Evolutionary conservation across 352 stramenopile genomes (phyloP).

Genomic region (Phytophthora nicotianae): DNA sequence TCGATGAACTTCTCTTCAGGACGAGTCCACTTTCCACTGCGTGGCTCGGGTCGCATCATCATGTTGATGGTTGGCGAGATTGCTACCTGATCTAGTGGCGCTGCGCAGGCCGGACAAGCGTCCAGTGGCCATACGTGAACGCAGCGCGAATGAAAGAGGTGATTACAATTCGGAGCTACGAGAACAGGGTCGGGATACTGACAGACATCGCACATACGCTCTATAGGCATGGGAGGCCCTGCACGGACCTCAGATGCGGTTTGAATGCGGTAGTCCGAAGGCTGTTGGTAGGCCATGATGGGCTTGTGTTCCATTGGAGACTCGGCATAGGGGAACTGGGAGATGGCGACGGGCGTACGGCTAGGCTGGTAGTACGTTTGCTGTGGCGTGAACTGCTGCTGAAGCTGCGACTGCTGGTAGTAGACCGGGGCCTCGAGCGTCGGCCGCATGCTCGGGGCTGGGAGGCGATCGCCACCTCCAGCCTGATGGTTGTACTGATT

Average conservation of each 20-base stretch:
- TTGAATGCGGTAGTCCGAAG: conserved; percentile 31
- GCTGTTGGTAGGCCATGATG: conserved; percentile 28
- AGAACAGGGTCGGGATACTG: conserved; percentile 82
- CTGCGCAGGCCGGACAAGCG: conserved; percentile 66
- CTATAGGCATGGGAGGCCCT: conserved; percentile 20
- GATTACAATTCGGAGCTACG: conserved; percentile 68
- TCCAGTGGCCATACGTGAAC: conserved; percentile 79
- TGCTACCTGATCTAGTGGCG: conserved; percentile 60
- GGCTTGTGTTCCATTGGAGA: conserved; percentile 41
- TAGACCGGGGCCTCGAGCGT: conserved; percentile 32
- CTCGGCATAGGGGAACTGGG: conserved; percentile 41
- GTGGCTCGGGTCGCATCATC: conserved; percentile 68
- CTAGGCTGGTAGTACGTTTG: conserved; percentile 39
- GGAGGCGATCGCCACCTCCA: conserved; percentile 18
- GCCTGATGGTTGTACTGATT: conserved; percentile 29
- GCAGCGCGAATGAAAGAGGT: conserved; percentile 88
- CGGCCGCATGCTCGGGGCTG: conserved; percentile 25
- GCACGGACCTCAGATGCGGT: not conserved
- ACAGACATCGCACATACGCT: conserved; percentile 74
- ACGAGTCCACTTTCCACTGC: conserved; percentile 86
- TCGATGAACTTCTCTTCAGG: conserved; percentile 89
- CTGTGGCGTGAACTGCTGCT: conserved; percentile 34
- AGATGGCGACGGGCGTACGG: conserved; percentile 34
- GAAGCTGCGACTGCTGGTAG: conserved; percentile 27
- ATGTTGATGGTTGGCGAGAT: conserved; percentile 72